Evolutionary conservation across 2,329 filamentous ascomycete species (phyloP), one percentile per base, ranked within the genome.

Genomic region (Pseudopithomyces chartarum): DNA sequence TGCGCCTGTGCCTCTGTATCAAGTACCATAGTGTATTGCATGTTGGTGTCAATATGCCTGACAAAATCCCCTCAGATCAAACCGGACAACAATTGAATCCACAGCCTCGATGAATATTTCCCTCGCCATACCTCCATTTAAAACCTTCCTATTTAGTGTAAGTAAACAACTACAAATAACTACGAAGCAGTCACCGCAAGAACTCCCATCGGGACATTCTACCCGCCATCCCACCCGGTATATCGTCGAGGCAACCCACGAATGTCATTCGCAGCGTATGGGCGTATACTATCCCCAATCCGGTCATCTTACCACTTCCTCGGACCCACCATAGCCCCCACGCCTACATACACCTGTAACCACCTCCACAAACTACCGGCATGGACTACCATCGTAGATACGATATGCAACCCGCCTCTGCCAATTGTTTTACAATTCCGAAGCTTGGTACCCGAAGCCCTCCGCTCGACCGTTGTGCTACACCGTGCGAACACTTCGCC

Each of bases 381-480:
- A 11, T 48, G n/a, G n/a, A 19, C 17, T 34, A 29, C 19, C 34
- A 3, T n/a, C n/a, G n/a, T n/a, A n/a, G n/a, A 12, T n/a, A n/a
- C 34, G n/a, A 38, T 4, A 13, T 38, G 34, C 34, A 13, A 5
- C 34, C 5, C 11, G 6, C n/a, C 34, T 38, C n/a, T 38, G 34
- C n/a, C 34, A 13, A 38, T 39, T 48, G 19, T 15, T 34, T 47
- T 29, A 29, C 33, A 48, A n/a, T 33, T 23, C 46, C 46, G 33
- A 23, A 29, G 19, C 45, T 47, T 47, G 45, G 45, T 47, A 6
- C n/a, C 45, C 45, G 45, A 47, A 22, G 45, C 45, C 45, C 32
- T 13, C 29, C 29, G 29, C 32, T 36, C 46, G 15, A 23, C 33
- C 19, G 34, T 48, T 13, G 33, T 29, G 12, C n/a, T 15, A 8